phyloP scores from a whole-genome alignment of 179 eudicot genomes.

The Silene coronaria region DNA sequence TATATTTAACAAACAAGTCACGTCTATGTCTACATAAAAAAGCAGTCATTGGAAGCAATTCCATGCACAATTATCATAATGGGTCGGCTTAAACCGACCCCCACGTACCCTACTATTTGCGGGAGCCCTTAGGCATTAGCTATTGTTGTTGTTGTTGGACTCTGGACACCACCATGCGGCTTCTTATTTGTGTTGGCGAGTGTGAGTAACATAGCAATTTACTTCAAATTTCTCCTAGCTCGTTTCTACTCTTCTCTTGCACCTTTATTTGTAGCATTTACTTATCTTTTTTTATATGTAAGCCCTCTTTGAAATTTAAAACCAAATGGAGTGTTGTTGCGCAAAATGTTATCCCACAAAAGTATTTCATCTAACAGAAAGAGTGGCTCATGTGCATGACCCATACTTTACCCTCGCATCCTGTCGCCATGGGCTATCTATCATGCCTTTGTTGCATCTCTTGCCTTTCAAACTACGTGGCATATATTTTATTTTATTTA shows the following conservation, averaged over 20 bases:
- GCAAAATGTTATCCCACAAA: not conserved
- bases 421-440: not conserved
- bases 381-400: not conserved
- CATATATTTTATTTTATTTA: too few species aligned
- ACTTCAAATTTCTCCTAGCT: not conserved
- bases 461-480: not conserved
- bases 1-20: too few species aligned
- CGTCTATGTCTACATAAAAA: too few species aligned
- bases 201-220: not conserved
- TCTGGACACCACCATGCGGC: too few species aligned
- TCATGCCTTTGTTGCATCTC: not conserved
- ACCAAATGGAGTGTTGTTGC: not conserved
- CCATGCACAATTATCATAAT: too few species aligned
- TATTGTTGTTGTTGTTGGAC: too few species aligned
- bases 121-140: too few species aligned
- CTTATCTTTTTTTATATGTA: not conserved
- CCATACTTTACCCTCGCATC: not conserved
- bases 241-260: not conserved
- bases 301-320: not conserved
- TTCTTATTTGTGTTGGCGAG: too few species aligned
- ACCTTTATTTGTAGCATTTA: not conserved
- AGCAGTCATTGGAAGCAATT: too few species aligned
- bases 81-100: too few species aligned
- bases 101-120: too few species aligned
- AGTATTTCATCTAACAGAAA: not conserved